Conservation (phyloP, 1,284 basidiomycete species). For the Schizopora paradoxa region DNA sequence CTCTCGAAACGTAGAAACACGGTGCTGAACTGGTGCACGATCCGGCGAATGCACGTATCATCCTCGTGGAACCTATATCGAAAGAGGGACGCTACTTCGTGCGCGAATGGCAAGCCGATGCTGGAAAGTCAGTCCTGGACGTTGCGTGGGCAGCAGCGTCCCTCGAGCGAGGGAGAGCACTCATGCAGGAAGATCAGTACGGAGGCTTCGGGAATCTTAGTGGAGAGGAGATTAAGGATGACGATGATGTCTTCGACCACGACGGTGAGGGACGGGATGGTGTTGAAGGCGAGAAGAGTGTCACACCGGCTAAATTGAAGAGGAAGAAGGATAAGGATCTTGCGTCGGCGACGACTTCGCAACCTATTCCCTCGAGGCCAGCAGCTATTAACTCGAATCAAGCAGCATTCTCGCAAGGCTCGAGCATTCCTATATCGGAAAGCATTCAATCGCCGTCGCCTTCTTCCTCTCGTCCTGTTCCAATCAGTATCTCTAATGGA, state of each 20-base stretch:
- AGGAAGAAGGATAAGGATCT: no score
- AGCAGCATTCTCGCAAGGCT: no score
- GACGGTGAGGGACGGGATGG: constrained; percentile 19
- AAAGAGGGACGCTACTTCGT: constrained; percentile 48
- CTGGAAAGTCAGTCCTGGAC: constrained; percentile 42
- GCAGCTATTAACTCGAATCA: no score
- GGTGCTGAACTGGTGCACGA: constrained; percentile 47
- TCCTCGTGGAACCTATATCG: constrained; percentile 50
- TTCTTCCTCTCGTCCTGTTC: not conserved
- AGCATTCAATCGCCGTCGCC: no score
- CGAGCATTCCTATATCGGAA: no score
- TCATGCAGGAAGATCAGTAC: constrained; percentile 48
- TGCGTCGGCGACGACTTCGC: no score
- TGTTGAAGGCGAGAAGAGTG: no score
- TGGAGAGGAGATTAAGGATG: constrained; percentile 37
- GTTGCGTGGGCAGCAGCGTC: constrained; percentile 41
- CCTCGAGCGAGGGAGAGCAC: constrained; percentile 34
- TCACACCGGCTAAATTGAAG: no score
- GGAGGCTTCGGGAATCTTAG: constrained; percentile 45
- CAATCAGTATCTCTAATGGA: no score
- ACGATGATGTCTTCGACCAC: constrained; percentile 25
- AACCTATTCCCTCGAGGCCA: no score
- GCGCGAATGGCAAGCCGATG: constrained; percentile 48
- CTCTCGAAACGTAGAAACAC: constrained; percentile 45
- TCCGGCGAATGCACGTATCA: constrained; percentile 44